A percentile compares a stretch with the other conserved stretches of the same genome.
Conservation (phyloP, 2,329 filamentous ascomycete genomes). For the Colletotrichum aenigma region DNA sequence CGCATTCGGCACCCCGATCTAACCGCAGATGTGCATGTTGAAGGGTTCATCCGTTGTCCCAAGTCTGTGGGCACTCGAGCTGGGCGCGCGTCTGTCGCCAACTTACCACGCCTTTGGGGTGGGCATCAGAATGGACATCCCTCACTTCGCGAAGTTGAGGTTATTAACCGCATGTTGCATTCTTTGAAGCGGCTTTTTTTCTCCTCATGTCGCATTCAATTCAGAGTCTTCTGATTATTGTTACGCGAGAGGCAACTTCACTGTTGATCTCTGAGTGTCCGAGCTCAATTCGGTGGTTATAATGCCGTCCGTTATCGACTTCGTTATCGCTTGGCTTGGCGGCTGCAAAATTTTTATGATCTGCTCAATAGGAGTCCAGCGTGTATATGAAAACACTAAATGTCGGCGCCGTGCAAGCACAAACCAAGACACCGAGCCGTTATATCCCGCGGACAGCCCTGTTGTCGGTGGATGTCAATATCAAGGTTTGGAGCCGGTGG, state of each 20-base stretch:
- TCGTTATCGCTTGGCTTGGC: background rate
- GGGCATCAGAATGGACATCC: background rate
- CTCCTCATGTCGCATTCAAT: background rate
- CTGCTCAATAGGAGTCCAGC: background rate
- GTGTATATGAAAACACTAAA: background rate
- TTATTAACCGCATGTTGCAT: background rate
- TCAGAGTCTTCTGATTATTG: background rate
- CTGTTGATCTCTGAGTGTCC: background rate
- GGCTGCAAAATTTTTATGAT: background rate
- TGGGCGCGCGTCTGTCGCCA: constrained; percentile 12
- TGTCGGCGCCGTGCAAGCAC: background rate
- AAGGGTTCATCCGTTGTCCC: background rate
- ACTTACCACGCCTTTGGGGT: constrained; percentile 6
- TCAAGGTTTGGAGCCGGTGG: background rate
- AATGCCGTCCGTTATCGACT: background rate
- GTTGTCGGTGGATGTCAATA: background rate
- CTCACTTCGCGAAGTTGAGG: background rate
- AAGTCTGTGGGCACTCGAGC: background rate
- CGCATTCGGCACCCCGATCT: background rate
- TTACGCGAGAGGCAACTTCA: background rate
- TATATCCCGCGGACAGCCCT: background rate
- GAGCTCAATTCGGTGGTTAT: background rate
- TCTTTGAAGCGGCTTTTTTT: background rate
- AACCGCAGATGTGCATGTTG: background rate
- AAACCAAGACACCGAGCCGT: background rate